Conservation (phyloP, 176 grass and related monocot genomes). For the Carex pumila region DNA sequence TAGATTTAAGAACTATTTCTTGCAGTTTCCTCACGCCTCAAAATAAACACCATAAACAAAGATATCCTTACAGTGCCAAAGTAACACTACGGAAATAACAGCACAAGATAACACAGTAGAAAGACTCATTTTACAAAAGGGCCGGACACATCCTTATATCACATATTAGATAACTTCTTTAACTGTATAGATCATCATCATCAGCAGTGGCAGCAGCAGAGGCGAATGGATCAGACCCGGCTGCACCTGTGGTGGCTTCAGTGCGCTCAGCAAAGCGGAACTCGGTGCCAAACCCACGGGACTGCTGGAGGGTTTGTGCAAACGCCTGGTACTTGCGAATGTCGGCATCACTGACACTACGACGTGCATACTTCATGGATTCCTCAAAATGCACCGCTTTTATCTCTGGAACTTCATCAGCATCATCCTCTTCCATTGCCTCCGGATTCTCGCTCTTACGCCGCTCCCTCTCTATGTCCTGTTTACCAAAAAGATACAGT, state of each 20-base stretch:
- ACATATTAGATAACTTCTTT: constrained; percentile 2
- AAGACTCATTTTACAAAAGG: constrained; percentile 8
- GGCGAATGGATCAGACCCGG: constrained; percentile 47
- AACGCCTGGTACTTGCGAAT: constrained; percentile 88
- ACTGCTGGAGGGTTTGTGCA: constrained; percentile 80
- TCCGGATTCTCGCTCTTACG: constrained; percentile 56
- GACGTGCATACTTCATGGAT: constrained; percentile 75
- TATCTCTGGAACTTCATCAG: constrained; percentile 65
- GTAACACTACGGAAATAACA: not conserved
- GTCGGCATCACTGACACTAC: constrained; percentile 75
- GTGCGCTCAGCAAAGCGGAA: constrained; percentile 62
- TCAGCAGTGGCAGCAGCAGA: constrained; percentile 26
- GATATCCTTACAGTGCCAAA: not conserved
- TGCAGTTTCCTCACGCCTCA: not conserved
- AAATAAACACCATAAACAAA: not conserved
- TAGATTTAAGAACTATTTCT: not conserved
- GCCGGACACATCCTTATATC: not conserved
- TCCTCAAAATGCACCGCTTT: constrained; percentile 72
- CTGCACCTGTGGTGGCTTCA: constrained; percentile 2
- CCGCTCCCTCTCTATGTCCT: constrained; percentile 77
- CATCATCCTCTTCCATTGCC: constrained; percentile 76
- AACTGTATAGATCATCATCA: constrained; percentile 81
- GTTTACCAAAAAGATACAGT: not conserved
- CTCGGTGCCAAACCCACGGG: constrained; percentile 63
- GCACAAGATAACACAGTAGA: not conserved